A percentile compares a stretch with the other conserved stretches of the same genome.
Evolutionary conservation across 2,329 filamentous ascomycete species (phyloP).

Genomic region (Graphiopsis chlorocephala): DNA sequence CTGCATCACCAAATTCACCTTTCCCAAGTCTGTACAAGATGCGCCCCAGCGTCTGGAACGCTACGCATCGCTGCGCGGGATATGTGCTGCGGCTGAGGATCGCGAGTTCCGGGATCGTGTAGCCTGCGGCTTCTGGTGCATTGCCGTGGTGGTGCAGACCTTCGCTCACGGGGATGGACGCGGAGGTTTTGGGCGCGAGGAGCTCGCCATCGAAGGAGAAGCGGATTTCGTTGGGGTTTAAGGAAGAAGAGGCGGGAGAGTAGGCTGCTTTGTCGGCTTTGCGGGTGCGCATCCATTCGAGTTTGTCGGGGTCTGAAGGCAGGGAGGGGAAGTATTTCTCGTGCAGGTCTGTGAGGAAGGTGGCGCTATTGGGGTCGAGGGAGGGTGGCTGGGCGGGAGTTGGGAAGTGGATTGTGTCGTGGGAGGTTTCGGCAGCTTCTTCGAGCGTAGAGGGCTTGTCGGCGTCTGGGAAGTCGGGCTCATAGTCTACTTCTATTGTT

Average conservation of each 20-base stretch:
- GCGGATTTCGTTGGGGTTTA: constrained; percentile 74
- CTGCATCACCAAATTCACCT: constrained; percentile 62
- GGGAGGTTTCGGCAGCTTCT: constrained; percentile 9
- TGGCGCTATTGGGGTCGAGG: constrained; percentile 76
- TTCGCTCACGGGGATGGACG: constrained; percentile 69
- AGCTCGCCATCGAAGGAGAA: constrained; percentile 85
- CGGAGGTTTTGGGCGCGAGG: constrained; percentile 71
- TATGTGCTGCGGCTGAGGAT: constrained; percentile 77
- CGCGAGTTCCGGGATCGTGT: constrained; percentile 84
- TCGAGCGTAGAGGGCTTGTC: not conserved
- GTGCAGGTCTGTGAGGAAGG: constrained; percentile 83
- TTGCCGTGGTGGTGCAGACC: constrained; percentile 93
- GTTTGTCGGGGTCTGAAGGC: constrained; percentile 76
- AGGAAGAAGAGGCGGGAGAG: constrained; percentile 69
- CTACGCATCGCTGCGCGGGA: constrained; percentile 82
- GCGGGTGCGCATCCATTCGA: constrained; percentile 78
- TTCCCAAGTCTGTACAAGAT: constrained; percentile 78
- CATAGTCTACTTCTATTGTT: constrained; percentile 30
- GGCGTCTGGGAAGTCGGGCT: constrained; percentile 30
- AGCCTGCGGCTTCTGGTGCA: constrained; percentile 89
- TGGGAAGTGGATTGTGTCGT: constrained; percentile 59
- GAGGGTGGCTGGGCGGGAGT: constrained; percentile 57
- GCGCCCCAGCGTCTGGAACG: constrained; percentile 85
- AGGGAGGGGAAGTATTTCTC: constrained; percentile 90
- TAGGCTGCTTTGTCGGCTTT: constrained; percentile 64